Base-by-base conservation (phyloP, 345 rosid genomes). In the Hibiscus trionum region DNA sequence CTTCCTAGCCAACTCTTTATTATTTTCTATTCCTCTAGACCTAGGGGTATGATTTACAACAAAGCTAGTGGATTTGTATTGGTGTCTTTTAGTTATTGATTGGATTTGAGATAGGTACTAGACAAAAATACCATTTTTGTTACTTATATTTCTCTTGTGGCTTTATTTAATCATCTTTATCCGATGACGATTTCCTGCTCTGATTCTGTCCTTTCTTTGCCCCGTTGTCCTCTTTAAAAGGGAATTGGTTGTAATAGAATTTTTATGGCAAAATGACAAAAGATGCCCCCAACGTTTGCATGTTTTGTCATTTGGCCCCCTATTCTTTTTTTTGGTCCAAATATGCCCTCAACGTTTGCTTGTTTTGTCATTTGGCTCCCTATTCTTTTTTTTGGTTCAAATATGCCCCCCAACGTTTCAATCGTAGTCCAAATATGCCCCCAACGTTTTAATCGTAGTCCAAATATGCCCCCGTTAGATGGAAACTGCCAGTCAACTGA, bases 61-160 rank as follows among this genome's bases (percentile, higher is more conserved):
- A 68, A 50, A 49, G 59, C 42, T 50, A 49, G 71, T 68, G 44
- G 26, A 50, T 68, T 68, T 10, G n/a, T 49, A 68, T 68, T 50
- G 15, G 19, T 9, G 26, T 44, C 60, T 9, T 67, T 29, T 68
- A 50, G 44, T 68, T 67, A 27, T 29, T 68, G 59, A 27, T 49
- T 68, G 39, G 10, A 16, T 67, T 27, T 50, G 26, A 68, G 10
- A 49, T 50, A 49, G 10, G 59, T 29, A 27, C 8, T n/a, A 26
- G 44, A 50, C 15, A 27, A 68, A 49, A 50, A 1, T 39, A 19
- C 50, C 50, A 67, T 4, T 33, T 56, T 69, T 35, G 12, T 29
- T 8, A 33, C 61, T 19, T 37, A 56, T 15, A n/a, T 55, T 35
- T 50, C 59, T 55, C 33, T 52, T 31, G 31, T n/a, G 56, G 17